phyloP scores from a whole-genome alignment of 345 rosid species.

The Gossypium sturtianum region DNA sequence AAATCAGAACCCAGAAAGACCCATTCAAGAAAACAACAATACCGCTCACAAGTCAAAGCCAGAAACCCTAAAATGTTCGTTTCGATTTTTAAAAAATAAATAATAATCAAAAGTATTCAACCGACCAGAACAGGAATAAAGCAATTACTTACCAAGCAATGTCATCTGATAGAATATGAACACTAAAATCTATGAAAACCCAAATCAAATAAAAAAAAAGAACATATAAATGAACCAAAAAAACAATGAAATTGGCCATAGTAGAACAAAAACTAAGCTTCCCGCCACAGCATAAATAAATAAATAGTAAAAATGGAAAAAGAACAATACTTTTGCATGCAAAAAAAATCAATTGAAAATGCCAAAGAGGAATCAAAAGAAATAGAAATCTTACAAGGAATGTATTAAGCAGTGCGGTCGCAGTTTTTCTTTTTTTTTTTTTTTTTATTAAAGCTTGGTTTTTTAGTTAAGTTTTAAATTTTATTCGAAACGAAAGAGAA shows the following conservation, averaged over 20 bases:
- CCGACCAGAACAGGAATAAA: not conserved
- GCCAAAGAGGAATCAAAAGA: not conserved
- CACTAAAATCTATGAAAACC: slow-evolving; percentile 6
- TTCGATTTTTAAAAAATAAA: not conserved
- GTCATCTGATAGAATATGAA: slow-evolving; percentile 2
- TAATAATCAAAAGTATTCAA: slow-evolving; percentile 7
- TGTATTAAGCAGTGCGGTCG: slow-evolving; percentile 17
- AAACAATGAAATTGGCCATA: slow-evolving; percentile 15
- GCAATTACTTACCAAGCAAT: not conserved
- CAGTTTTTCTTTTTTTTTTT: not conserved
- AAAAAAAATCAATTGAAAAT: not conserved
- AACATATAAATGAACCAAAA: not conserved
- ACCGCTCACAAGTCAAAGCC: slow-evolving; percentile 7
- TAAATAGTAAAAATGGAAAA: not conserved
- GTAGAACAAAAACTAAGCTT: slow-evolving; percentile 16
- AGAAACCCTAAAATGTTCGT: slow-evolving; percentile 15
- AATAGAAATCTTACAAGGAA: slow-evolving; percentile 26
- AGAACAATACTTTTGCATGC: no score
- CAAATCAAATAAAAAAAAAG: not conserved
- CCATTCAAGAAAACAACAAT: slow-evolving; percentile 16
- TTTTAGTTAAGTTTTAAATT: not conserved
- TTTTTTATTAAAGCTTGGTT: no score
- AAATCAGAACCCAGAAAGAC: not conserved
- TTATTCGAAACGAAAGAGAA: not conserved
- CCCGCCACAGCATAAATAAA: slow-evolving; percentile 31